Evolutionary conservation across 768 basidiomycete genomes (phyloP).

Genomic region (Gyrodon lividus): DNA sequence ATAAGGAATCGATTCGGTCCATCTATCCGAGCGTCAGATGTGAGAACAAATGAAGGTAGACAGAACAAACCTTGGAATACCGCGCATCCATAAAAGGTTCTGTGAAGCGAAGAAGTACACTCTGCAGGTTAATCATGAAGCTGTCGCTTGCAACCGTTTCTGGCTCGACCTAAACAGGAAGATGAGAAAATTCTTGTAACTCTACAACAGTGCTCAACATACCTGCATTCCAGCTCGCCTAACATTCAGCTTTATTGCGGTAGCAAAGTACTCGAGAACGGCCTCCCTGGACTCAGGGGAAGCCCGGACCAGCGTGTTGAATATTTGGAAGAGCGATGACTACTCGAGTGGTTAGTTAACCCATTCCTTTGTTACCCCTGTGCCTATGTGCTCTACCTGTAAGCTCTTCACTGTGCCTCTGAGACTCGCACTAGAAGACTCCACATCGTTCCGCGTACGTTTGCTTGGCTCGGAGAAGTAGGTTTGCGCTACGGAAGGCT

Average conservation of each 20-base stretch:
- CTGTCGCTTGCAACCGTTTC: conserved; percentile 86
- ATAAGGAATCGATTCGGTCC: conserved; percentile 85
- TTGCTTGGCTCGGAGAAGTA: conserved; percentile 90
- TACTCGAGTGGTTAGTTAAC: conserved; percentile 18
- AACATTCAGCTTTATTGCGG: conserved; percentile 69
- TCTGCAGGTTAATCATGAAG: conserved; percentile 89
- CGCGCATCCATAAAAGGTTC: conserved; percentile 94
- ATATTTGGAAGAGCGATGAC: conserved; percentile 78
- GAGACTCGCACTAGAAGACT: conserved; percentile 81
- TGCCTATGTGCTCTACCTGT: conserved; percentile 50
- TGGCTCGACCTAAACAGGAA: conserved; percentile 64
- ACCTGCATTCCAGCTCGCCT: conserved; percentile 93
- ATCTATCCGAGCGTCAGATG: conserved; percentile 49
- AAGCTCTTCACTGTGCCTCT: conserved; percentile 83
- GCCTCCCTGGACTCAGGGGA: conserved; percentile 77
- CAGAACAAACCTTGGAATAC: conserved; percentile 69
- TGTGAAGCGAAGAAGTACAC: conserved; percentile 79
- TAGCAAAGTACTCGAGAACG: conserved; percentile 79
- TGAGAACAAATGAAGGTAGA: background rate
- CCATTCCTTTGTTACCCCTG: background rate
- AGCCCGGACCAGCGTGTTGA: conserved; percentile 85
- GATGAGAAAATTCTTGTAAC: background rate
- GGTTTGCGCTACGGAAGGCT: conserved; percentile 74
- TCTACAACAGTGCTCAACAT: conserved; percentile 8
- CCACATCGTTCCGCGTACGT: conserved; percentile 68